Conservation (phyloP, 75 land plant genomes). For the Cunninghamia lanceolata region DNA sequence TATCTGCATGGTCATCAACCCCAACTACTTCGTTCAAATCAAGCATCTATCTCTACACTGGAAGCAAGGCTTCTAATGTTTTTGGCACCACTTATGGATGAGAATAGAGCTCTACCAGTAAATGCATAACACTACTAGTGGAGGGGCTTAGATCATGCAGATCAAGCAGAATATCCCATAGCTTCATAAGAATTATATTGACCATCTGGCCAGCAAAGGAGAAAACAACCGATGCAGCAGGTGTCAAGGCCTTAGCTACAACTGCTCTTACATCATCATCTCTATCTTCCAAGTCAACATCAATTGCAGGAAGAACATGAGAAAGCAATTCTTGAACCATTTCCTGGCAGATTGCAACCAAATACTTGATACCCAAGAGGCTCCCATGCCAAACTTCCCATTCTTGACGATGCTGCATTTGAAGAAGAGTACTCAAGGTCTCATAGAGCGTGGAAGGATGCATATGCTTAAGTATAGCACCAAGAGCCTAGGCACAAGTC, state of each 20-base stretch:
- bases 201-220: conserved; percentile 48
- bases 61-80: conserved; percentile 21
- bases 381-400: conserved; percentile 99
- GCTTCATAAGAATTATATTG: conserved; percentile 76
- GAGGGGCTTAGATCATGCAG: conserved; percentile 98
- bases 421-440: conserved; percentile 75
- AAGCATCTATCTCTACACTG: conserved; percentile 32
- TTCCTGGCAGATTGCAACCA: too few relatives aligned
- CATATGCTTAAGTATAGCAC: conserved; percentile 90
- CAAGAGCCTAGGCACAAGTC: conserved; percentile 97
- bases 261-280: conserved; percentile 99
- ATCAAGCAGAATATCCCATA: conserved; percentile 98
- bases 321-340: too few relatives aligned
- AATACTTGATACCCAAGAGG: conserved; percentile 86
- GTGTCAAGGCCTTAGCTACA: conserved; percentile 93
- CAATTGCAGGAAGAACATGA: conserved; percentile 85
- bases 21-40: conserved; percentile 65
- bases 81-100: conserved; percentile 78
- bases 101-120: conserved; percentile 90
- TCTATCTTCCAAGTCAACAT: conserved; percentile 86
- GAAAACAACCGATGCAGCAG: conserved; percentile 75
- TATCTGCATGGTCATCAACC: conserved; percentile 40
- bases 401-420: conserved; percentile 93
- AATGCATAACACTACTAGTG: conserved; percentile 98
- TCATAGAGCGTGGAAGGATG: conserved; percentile 72